Conservation (phyloP, 2,329 filamentous ascomycete species). For the Xylaria sp. region DNA sequence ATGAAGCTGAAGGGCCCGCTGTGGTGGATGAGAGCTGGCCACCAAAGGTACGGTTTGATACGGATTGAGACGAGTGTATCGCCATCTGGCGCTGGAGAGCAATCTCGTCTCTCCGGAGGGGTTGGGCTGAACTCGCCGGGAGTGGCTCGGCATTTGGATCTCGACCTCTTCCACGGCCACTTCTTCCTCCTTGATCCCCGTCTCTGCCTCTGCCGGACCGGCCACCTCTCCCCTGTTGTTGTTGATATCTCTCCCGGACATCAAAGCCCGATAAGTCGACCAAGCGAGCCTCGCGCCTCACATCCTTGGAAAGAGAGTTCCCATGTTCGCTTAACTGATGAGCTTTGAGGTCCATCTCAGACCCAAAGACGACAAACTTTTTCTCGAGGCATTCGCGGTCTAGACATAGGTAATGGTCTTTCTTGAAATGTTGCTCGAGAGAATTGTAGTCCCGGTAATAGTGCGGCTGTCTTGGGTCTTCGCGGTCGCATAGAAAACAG, state of each 20-base stretch:
- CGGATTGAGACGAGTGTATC: conserved; percentile 86
- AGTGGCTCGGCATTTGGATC: conserved; percentile 88
- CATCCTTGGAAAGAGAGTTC: conserved; percentile 82
- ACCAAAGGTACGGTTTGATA: conserved; percentile 83
- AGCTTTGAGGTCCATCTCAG: conserved; percentile 92
- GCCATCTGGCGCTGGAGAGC: conserved; percentile 93
- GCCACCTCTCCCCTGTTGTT: conserved; percentile 64
- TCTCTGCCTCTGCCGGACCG: conserved; percentile 54
- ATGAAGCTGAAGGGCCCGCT: conserved; percentile 58
- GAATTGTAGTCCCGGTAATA: conserved; percentile 92
- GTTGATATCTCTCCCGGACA: conserved; percentile 77
- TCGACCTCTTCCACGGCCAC: conserved; percentile 63
- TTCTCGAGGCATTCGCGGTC: conserved; percentile 93
- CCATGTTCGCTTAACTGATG: conserved; percentile 89
- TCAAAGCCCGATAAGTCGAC: conserved; percentile 92
- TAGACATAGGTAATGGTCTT: conserved; percentile 85
- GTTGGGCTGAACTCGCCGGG: conserved; percentile 80
- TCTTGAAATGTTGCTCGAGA: conserved; percentile 85
- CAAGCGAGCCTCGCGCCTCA: conserved; percentile 81
- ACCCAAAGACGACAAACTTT: conserved; percentile 97
- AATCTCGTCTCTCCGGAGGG: conserved; percentile 84
- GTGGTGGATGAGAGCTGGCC: conserved; percentile 76
- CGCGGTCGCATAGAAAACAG: conserved; percentile 91
- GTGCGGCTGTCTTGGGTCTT: conserved; percentile 77
- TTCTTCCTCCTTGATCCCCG: conserved; percentile 58